Percentiles rank a stretch among this genome's conserved stretches.
Conservation (phyloP, 2,329 filamentous ascomycete species). For the Aureobasidium lini region DNA sequence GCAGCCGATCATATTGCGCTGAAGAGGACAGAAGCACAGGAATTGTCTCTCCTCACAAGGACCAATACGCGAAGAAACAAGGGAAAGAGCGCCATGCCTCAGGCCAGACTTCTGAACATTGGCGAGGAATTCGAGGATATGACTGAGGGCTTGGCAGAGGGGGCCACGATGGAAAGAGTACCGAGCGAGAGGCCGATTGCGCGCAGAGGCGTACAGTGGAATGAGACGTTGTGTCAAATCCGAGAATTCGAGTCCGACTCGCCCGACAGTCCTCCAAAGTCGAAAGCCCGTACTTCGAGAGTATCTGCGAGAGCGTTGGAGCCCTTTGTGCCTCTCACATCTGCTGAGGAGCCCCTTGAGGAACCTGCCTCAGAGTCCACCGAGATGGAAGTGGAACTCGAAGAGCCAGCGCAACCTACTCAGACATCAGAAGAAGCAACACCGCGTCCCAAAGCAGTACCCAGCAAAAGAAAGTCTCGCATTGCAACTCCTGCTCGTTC, state of each 20-base stretch:
- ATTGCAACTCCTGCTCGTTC: constrained; percentile 27
- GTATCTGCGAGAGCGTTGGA: constrained; percentile 2
- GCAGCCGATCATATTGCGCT: constrained; percentile 36
- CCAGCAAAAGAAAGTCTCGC: constrained; percentile 23
- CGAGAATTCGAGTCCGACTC: constrained; percentile 29
- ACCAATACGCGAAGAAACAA: constrained; percentile 47
- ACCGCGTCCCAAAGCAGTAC: not conserved
- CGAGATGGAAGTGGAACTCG: not conserved
- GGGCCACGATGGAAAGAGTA: constrained; percentile 18
- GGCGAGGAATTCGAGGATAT: constrained; percentile 22
- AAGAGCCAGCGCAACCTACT: not conserved
- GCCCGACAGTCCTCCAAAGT: not conserved
- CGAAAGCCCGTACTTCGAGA: not conserved
- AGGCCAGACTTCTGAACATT: constrained; percentile 36
- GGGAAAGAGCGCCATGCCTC: constrained; percentile 36
- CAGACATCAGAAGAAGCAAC: not conserved
- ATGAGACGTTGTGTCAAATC: constrained; percentile 39
- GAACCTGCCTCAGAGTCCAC: not conserved
- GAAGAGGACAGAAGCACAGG: constrained; percentile 43
- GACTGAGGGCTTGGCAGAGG: constrained; percentile 14
- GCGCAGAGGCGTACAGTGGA: constrained; percentile 35
- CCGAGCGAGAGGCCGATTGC: not conserved
- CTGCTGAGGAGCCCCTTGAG: not conserved
- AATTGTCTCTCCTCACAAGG: constrained; percentile 37
- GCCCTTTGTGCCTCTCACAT: not conserved